phyloP scores from a whole-genome alignment of 129 eudicot genomes.

The Kitagawia praeruptora region DNA sequence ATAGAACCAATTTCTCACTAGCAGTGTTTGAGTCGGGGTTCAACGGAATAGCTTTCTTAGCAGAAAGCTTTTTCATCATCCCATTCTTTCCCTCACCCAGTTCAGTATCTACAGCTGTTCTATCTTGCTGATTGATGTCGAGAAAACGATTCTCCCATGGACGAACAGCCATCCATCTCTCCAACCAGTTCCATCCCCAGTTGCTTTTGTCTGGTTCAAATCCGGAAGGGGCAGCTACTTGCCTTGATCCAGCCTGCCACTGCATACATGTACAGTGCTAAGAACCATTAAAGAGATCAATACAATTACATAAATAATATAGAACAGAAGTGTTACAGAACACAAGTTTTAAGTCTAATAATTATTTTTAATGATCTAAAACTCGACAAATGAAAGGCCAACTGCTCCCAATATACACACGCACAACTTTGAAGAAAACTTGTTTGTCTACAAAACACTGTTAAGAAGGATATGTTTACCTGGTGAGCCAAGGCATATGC shows the following conservation, averaged over 20 bases:
- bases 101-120: slow-evolving; percentile 40
- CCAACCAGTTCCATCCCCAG: slow-evolving; percentile 99
- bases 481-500: slow-evolving; percentile 98
- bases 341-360: background rate
- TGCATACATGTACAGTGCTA: slow-evolving; percentile 17
- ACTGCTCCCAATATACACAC: background rate
- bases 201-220: slow-evolving; percentile 81
- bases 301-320: background rate
- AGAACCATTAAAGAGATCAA: background rate
- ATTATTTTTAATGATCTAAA: background rate
- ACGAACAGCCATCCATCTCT: slow-evolving; percentile 99
- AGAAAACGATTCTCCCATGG: slow-evolving; percentile 97
- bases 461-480: slow-evolving; percentile 25
- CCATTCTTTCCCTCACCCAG: slow-evolving; percentile 37
- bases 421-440: background rate
- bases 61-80: slow-evolving; percentile 31
- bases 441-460: background rate
- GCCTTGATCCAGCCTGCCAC: slow-evolving; percentile 99
- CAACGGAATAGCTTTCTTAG: slow-evolving; percentile 34
- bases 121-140: slow-evolving; percentile 55
- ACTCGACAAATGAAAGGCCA: background rate
- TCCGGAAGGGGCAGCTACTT: slow-evolving; percentile 43
- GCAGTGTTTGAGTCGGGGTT: slow-evolving; percentile 29
- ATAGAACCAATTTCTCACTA: slow-evolving; percentile 36
- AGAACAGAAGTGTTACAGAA: too few relatives aligned